Base-by-base conservation (phyloP, 305 asterid species). In the Fraxinus nigra region DNA sequence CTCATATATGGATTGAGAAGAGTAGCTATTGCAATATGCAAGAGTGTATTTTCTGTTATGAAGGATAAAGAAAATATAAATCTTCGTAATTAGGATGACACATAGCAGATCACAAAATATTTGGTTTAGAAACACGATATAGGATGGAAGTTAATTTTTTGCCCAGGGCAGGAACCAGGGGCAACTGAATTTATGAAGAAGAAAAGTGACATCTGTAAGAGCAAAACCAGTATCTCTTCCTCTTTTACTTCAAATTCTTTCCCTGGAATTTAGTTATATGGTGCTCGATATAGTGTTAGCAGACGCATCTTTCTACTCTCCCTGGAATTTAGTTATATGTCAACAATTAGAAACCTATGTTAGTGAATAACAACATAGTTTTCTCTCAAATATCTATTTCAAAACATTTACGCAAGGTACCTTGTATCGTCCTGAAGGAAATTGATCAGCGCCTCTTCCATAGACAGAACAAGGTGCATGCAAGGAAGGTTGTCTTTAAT, bases 381-480 rank as follows among this genome's bases (percentile, higher is more conserved):
- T 37, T 38, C 67, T 67, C n/a, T 18, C 40, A 72, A 40, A 54
- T 14, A 72, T 74, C 38, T 65, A 79, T 82, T 63, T 26, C 8
- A 26, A 51, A 69, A 70, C 81, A 76, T 87, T 81, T 61, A 85
- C 76, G 51, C 30, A 85, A 48, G 72, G 75, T 89, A 93, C 98
- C 97, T 92, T 63, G 92, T 86, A 85, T 89, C 90, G 32, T 90
- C 89, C 76, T 88, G 91, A 83, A 94, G 94, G 84, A 93, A 90
- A 72, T 90, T 87, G 78, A 94, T 87, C 22, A 93, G 80, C 33
- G 87, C 87, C 81, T 92, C 95, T 85, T 94, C 98, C 87, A 91
- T 87, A n/a, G 97, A 90, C 88, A 95, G 89, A 81, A 95, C 84
- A 79, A 93, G 98, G 86, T 95, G 89, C 90, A 92, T 95, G 95